Evolutionary conservation across 176 grass and related monocot genomes (phyloP), one percentile per base, ranked within the genome.

Genomic region (Oryza rufipogon): DNA sequence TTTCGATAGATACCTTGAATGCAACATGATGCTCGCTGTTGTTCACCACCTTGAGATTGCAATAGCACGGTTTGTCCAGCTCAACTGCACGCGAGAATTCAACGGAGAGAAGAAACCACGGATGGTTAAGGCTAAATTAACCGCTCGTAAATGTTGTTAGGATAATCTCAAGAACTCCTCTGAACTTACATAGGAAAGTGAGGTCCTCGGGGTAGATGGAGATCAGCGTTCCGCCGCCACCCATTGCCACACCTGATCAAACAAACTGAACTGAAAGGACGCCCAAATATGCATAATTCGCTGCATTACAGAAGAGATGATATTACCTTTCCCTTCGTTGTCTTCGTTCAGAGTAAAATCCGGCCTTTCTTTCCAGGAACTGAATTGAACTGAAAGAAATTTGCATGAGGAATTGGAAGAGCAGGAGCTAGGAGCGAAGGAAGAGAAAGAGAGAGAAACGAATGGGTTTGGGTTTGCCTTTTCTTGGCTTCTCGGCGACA

Each of bases 11-110:
- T 41, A 41, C 39, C 39, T 41, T 41, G 39, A 41, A 41, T 34
- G 96, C 96, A 36, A 98, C 93, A 87, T 98, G 89, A 75, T 92
- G 91, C 80, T 98, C 93, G 77, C 93, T 98, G 70, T 98, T 98
- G 91, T 98, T 98, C 64, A 95, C 91, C 79, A 98, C 88, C 89
- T 98, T 98, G 77, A 98, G 87, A 89, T 95, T 98, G 83, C 96
- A 95, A 83, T 89, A 92, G 83, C 91, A 98, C 47, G 91, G 86
- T 70, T 92, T 98, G 22, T 98, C 96, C 80, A 98, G 87, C 91
- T 98, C 96, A 81, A 98, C 96, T 98, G n/a, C 41, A 42, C 75
- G 78, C 26, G 56, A 82, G 61, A 87, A 86, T 87, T 83, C 23
- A 36, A 45, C 81, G 56, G 44, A 30, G 32, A 42, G 77, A 60